Evolutionary conservation across 2,329 filamentous ascomycete species (phyloP).

Genomic region (Cadophora gregata): DNA sequence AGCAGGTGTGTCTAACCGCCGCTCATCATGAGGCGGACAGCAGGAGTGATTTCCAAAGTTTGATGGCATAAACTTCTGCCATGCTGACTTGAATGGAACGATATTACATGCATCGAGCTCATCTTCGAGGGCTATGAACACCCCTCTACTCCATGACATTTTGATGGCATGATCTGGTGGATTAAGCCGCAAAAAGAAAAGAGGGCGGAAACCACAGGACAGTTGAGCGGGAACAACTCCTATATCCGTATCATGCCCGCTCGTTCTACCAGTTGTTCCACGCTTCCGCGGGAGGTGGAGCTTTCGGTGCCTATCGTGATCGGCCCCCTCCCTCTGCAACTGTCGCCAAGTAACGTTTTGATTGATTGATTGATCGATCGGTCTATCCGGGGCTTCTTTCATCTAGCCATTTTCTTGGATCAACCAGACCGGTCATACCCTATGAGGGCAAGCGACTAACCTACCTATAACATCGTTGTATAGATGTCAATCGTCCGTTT

Average conservation of each 20-base stretch:
- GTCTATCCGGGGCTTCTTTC: neutral
- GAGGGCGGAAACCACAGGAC: neutral
- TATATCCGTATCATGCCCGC: neutral
- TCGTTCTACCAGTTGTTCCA: neutral
- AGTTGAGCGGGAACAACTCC: neutral
- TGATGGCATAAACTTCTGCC: neutral
- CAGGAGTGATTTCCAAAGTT: neutral
- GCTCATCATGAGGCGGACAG: neutral
- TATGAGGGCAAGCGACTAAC: neutral
- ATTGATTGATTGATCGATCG: neutral
- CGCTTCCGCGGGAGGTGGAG: neutral
- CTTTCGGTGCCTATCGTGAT: neutral
- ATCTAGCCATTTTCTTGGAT: neutral
- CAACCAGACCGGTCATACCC: neutral
- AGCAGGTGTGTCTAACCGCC: neutral
- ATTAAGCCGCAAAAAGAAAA: neutral
- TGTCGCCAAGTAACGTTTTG: neutral
- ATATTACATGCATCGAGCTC: neutral
- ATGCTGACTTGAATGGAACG: conserved; percentile 1
- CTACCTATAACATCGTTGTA: neutral
- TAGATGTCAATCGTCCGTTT: neutral
- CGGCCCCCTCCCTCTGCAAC: neutral
- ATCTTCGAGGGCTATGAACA: neutral
- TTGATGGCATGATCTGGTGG: neutral
- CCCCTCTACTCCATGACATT: neutral